A percentile compares a stretch with the other conserved stretches of the same genome.
Conservation (phyloP, 1,284 basidiomycete genomes). For the Singerocomus rubriflavus region DNA sequence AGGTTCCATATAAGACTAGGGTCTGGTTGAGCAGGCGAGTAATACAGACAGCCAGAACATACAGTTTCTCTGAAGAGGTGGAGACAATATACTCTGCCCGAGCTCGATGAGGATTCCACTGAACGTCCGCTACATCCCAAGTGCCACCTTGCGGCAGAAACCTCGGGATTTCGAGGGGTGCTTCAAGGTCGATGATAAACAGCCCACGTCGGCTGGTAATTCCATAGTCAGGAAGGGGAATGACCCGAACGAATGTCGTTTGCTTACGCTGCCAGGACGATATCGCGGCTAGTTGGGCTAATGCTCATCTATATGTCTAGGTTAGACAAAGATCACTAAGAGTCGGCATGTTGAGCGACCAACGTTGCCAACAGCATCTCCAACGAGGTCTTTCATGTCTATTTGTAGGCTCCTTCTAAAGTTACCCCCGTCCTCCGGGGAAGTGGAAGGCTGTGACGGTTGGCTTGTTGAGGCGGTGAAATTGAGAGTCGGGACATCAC, state of each 20-base stretch:
- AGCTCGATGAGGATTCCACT: slow-evolving; percentile 92
- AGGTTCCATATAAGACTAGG: slow-evolving; percentile 92
- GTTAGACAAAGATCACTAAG: slow-evolving; percentile 1
- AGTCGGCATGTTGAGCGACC: slow-evolving; percentile 28
- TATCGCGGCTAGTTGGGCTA: slow-evolving; percentile 73
- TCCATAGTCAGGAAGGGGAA: slow-evolving; percentile 1
- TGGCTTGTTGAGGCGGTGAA: slow-evolving; percentile 15
- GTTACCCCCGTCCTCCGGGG: slow-evolving; percentile 54
- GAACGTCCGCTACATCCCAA: slow-evolving; percentile 95
- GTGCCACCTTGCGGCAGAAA: slow-evolving; percentile 94
- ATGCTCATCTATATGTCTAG: slow-evolving; percentile 64
- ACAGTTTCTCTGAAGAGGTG: slow-evolving; percentile 93
- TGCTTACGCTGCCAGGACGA: slow-evolving; percentile 76
- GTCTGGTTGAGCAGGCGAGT: slow-evolving; percentile 7
- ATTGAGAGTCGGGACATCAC: slow-evolving; percentile 28
- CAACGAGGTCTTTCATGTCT: slow-evolving; percentile 73
- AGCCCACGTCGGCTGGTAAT: slow-evolving; percentile 76
- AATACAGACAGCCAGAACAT: slow-evolving; percentile 22
- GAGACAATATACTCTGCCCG: slow-evolving; percentile 90
- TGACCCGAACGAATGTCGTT: neutral
- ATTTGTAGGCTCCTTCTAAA: slow-evolving; percentile 61
- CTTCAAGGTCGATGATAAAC: slow-evolving; percentile 94
- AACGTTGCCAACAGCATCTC: slow-evolving; percentile 81
- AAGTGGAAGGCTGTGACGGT: slow-evolving; percentile 30
- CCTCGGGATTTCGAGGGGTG: slow-evolving; percentile 83